These are phyloP conservation scores for Entomortierella chlamydospora DNA, from an alignment of 192 early-diverging fungal species.

Conservation along the genomic window DNA sequence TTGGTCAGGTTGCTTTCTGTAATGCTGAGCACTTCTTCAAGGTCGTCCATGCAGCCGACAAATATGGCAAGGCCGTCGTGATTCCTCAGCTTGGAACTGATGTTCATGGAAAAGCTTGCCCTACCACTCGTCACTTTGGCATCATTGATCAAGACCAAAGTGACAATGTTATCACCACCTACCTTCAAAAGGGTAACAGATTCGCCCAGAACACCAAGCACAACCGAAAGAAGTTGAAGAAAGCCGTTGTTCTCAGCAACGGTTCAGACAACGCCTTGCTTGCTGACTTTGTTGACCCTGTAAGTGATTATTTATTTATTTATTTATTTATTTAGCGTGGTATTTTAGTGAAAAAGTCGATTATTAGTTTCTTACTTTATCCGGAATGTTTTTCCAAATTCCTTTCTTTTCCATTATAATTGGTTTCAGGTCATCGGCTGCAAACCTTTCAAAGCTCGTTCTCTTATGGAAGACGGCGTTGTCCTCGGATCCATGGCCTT, in stretches of 20 bases:
- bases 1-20: slow-evolving; percentile 40
- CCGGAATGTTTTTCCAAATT: neutral
- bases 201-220: slow-evolving; percentile 27
- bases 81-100: slow-evolving; percentile 30
- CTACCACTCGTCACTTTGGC: slow-evolving; percentile 33
- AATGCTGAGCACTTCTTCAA: slow-evolving; percentile 27
- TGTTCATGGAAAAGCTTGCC: slow-evolving; percentile 27
- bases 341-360: too few species aligned
- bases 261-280: slow-evolving; percentile 45
- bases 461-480: slow-evolving; percentile 29
- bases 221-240: slow-evolving; percentile 20
- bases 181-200: slow-evolving; percentile 7
- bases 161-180: slow-evolving; percentile 46
- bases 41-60: slow-evolving; percentile 10
- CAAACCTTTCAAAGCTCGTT: slow-evolving; percentile 32
- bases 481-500: slow-evolving; percentile 41
- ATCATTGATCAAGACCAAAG: slow-evolving; percentile 48
- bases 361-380: too few species aligned
- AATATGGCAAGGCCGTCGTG: neutral
- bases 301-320: slow-evolving; percentile 9
- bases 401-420: neutral
- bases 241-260: slow-evolving; percentile 8
- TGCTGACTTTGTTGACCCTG: slow-evolving; percentile 33
- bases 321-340: too few species aligned
- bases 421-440: slow-evolving; percentile 18